Conservation (phyloP, 306 rosid genomes). For the Begonia peltatifolia region DNA sequence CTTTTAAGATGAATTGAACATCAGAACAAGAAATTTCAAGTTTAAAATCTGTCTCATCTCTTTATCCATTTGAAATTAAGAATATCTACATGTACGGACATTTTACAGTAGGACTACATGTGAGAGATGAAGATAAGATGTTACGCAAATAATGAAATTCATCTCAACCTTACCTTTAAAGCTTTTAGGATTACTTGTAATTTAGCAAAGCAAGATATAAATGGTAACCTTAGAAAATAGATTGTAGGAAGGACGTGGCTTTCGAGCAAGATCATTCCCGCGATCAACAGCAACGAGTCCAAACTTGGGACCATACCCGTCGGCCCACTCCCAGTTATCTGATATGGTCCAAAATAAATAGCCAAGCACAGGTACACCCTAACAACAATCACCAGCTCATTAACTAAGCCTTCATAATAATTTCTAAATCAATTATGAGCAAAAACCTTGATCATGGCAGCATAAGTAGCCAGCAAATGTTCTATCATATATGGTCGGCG, state of each 20-base stretch:
- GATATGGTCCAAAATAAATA: slow-evolving; percentile 86
- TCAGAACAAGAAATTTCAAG: slow-evolving; percentile 6
- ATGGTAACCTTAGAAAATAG: slow-evolving; percentile 58
- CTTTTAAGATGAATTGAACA: background rate
- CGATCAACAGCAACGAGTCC: slow-evolving; percentile 97
- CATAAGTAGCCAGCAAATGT: slow-evolving; percentile 73
- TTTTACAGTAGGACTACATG: too few species aligned
- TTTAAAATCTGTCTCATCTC: too few species aligned
- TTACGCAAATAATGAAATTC: too few species aligned
- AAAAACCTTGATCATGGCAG: slow-evolving; percentile 68
- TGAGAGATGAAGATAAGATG: too few species aligned
- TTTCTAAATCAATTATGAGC: slow-evolving; percentile 4
- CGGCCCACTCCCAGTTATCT: slow-evolving; percentile 99
- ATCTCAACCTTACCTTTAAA: too few species aligned
- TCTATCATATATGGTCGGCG: slow-evolving; percentile 80
- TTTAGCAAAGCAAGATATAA: too few species aligned
- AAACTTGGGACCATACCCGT: slow-evolving; percentile 98
- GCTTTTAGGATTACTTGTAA: too few species aligned
- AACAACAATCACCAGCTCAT: slow-evolving; percentile 7
- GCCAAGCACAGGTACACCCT: slow-evolving; percentile 69
- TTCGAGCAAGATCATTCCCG: slow-evolving; percentile 49
- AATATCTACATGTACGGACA: too few species aligned
- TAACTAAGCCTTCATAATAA: too few species aligned
- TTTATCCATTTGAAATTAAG: too few species aligned
- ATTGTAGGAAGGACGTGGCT: slow-evolving; percentile 79